Evolutionary conservation across 306 rosid species (phyloP).

Genomic region (Malus sieversii): DNA sequence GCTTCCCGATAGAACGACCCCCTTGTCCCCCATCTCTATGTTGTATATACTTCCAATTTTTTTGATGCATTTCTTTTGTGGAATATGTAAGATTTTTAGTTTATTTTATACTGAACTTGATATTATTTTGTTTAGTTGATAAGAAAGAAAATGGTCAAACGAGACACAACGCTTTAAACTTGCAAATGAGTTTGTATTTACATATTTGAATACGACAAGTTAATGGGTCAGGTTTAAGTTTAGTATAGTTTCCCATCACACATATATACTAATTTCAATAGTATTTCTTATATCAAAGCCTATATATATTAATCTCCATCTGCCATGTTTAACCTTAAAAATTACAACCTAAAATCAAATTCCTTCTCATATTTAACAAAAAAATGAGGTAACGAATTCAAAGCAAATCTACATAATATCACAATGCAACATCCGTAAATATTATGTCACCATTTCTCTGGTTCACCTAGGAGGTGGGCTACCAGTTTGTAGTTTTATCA

Average conservation of each 20-base stretch:
- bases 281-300: background rate
- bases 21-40: too few relatives aligned
- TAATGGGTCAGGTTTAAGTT: too few relatives aligned
- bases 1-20: too few relatives aligned
- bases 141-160: too few relatives aligned
- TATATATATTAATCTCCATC: background rate
- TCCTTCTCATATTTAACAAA: background rate
- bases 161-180: too few relatives aligned
- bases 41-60: too few relatives aligned
- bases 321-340: background rate
- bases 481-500: constrained; percentile 48
- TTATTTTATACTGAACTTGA: too few relatives aligned
- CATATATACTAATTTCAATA: background rate
- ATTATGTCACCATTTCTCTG: background rate
- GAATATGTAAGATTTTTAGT: too few relatives aligned
- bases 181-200: background rate
- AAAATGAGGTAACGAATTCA: background rate
- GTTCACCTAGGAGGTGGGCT: constrained; percentile 28
- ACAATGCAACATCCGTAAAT: background rate
- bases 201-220: too few relatives aligned
- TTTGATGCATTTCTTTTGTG: too few relatives aligned
- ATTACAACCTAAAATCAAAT: background rate
- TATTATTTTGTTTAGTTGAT: too few relatives aligned
- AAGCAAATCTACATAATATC: background rate
- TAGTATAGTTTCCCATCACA: too few relatives aligned